A percentile compares a stretch with the other conserved stretches of the same genome.
phyloP scores from a whole-genome alignment of 2,329 filamentous ascomycete genomes.

The Alternaria tenuissima region DNA sequence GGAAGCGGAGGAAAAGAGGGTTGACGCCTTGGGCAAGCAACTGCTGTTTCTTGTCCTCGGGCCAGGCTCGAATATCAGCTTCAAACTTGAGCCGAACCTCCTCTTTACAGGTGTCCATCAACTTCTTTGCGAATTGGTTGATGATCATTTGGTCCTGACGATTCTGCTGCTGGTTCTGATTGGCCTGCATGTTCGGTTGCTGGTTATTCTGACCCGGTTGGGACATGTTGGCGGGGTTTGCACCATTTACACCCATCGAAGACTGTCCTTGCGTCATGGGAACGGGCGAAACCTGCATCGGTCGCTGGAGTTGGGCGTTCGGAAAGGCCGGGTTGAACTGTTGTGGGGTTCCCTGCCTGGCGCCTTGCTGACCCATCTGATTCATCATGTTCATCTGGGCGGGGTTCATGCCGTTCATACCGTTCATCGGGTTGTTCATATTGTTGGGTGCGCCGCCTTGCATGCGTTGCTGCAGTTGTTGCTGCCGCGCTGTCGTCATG shows the following conservation, averaged over 20 bases:
- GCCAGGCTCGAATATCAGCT: conserved; percentile 53
- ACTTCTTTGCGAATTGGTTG: conserved; percentile 56
- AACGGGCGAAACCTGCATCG: conserved; percentile 61
- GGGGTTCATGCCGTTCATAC: conserved; percentile 43
- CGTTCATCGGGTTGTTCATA: conserved; percentile 40
- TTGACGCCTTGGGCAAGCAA: conserved; percentile 57
- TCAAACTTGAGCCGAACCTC: conserved; percentile 58
- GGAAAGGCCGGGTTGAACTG: conserved; percentile 56
- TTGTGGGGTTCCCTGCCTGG: conserved; percentile 52
- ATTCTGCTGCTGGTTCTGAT: conserved; percentile 24
- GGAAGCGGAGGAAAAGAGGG: conserved; percentile 61
- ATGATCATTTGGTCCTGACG: conserved; percentile 47
- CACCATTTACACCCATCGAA: conserved; percentile 44
- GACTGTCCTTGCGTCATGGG: conserved; percentile 47
- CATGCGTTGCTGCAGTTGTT: conserved; percentile 38
- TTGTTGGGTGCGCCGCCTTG: conserved; percentile 30
- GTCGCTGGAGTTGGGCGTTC: conserved; percentile 59
- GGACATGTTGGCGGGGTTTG: conserved; percentile 23
- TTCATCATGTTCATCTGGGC: conserved; percentile 49
- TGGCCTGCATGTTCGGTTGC: conserved; percentile 45
- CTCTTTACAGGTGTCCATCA: conserved; percentile 58
- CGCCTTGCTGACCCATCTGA: conserved; percentile 45
- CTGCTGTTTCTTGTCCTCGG: conserved; percentile 58
- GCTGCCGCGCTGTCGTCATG: conserved; percentile 42
- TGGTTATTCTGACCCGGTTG: conserved; percentile 39